These are phyloP conservation scores for Colletotrichum tofieldiae DNA, from an alignment of 2,329 filamentous ascomycete genomes.

Conservation along the genomic window DNA sequence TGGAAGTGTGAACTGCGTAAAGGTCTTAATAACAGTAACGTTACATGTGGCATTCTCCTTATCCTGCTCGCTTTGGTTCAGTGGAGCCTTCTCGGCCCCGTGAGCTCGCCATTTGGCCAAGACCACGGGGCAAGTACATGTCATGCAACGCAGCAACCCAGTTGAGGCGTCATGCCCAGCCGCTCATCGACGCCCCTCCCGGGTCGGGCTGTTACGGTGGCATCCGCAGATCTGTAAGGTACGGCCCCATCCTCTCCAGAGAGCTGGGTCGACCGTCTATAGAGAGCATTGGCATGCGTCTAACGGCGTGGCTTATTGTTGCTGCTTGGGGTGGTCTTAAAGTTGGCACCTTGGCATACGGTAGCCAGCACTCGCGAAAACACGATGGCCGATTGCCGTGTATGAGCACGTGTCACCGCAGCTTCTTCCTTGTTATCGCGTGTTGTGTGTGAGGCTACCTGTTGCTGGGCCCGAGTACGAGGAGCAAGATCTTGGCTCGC, in stretches of 20 bases:
- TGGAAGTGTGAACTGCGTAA: too few species aligned
- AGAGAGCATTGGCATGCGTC: conserved; percentile 6
- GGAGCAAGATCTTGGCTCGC: background rate
- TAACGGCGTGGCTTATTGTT: background rate
- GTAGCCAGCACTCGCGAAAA: background rate
- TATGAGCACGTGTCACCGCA: background rate
- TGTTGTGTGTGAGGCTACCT: background rate
- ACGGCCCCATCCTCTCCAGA: background rate
- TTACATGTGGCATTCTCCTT: background rate
- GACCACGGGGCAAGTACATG: background rate
- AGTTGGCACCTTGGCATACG: conserved; percentile 1
- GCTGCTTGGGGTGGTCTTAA: background rate
- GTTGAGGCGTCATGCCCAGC: conserved; percentile 12
- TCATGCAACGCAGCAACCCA: conserved; percentile 15
- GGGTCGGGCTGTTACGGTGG: conserved; percentile 16
- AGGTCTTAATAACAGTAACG: background rate
- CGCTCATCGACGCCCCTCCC: background rate
- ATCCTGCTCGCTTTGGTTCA: background rate
- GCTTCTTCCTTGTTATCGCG: background rate
- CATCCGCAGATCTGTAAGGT: conserved; percentile 12
- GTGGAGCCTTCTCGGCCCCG: background rate
- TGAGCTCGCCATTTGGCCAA: conserved; percentile 11
- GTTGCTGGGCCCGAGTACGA: background rate
- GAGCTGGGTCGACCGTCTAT: background rate
- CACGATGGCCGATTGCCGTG: background rate